These are phyloP conservation scores for Akanthomyces lecanii DNA, from an alignment of 2,329 filamentous ascomycete species.

Conservation along the genomic window DNA sequence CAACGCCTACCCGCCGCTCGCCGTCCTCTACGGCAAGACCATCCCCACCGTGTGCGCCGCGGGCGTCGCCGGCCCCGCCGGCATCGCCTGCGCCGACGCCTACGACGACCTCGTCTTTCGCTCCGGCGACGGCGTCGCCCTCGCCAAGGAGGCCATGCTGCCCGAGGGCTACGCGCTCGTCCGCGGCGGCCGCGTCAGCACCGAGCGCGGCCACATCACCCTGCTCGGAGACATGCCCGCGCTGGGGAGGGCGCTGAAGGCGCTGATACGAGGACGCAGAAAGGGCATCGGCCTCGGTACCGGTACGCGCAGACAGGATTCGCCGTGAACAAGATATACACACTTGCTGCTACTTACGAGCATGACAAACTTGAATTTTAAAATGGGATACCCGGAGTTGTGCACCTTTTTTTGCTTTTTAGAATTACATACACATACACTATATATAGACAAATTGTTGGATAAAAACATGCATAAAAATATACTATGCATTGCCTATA, in stretches of 20 bases:
- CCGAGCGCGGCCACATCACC: constrained; percentile 82
- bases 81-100: constrained; percentile 69
- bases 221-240: constrained; percentile 80
- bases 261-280: constrained; percentile 60
- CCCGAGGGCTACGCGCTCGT: constrained; percentile 74
- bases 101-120: constrained; percentile 87
- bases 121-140: constrained; percentile 82
- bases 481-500: not conserved
- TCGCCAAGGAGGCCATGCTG: constrained; percentile 80
- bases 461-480: not conserved
- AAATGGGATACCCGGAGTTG: not conserved
- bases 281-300: constrained; percentile 64
- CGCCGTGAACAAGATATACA: not conserved
- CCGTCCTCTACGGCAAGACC: constrained; percentile 81
- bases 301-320: not conserved
- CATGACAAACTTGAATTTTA: not conserved
- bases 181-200: constrained; percentile 69
- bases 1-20: constrained; percentile 79
- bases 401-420: not conserved
- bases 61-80: constrained; percentile 66
- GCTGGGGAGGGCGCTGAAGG: constrained; percentile 69
- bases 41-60: constrained; percentile 83
- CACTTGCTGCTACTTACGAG: too few relatives aligned
- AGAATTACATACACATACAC: not conserved
- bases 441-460: too few relatives aligned